Base-by-base conservation (phyloP, 441 rosid species). In the Erysimum cheiri region DNA sequence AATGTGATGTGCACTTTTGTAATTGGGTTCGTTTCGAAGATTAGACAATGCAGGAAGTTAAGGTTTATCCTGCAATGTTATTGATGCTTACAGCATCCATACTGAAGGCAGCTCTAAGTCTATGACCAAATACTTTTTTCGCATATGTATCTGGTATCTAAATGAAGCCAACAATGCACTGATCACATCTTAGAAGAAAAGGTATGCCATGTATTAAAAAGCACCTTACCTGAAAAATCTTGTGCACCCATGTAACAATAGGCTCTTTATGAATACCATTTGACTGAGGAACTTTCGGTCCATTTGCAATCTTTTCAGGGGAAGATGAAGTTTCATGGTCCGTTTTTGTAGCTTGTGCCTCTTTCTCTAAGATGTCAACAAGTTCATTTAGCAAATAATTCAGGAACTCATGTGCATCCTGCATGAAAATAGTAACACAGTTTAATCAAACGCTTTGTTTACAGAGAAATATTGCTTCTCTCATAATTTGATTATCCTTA, bases 341-440 rank as follows among this genome's bases (percentile, higher is more conserved):
- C 49, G 67, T 77, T 83, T 87, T 93, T 67, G 83, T 68, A 64
- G 87, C 85, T 70, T 82, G 81, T 26, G 87, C 79, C 79, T 93
- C 98, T 77, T 89, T 93, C 85, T 91, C 98, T 67, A 93, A 70
- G 69, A 84, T 91, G 76, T 91, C 98, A 43, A 91, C 98, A 64
- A 93, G 90, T 80, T 93, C 98, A 84, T 93, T 91, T 6, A 93
- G 89, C 78, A 93, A 83, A 84, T 88, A 93, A 76, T 88, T 93
- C 83, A 93, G 82, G 78, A 93, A 89, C 62, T 93, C 98, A 74
- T 91, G 98, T 28, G 98, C 97, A 84, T 93, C 98, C 98, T 93
- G 52, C 78, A 61, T 29, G 29, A 71, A 28, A 53, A 41, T 4
- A 53, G 61, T n/a, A 49, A 19, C 37, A 22, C 3, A 36, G 50